Evolutionary conservation across 768 basidiomycete genomes (phyloP).

Genomic region (Coprinopsis cinerea): DNA sequence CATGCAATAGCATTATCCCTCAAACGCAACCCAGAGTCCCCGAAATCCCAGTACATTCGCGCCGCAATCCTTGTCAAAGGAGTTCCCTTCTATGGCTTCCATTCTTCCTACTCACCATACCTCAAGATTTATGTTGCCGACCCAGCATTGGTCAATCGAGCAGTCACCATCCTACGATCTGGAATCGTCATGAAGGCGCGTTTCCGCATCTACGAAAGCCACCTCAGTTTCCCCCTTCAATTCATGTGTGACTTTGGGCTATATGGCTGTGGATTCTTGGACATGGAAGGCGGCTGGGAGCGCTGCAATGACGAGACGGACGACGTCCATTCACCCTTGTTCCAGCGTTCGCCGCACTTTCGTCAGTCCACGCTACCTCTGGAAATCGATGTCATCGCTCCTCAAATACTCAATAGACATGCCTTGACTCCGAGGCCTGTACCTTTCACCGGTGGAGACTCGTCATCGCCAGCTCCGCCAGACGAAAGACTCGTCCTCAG

Average conservation of each 20-base stretch:
- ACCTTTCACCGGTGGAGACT: constrained; percentile 65
- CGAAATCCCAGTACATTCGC: constrained; percentile 58
- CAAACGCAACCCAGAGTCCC: constrained; percentile 60
- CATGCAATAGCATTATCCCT: constrained; percentile 80
- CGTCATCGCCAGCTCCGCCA: constrained; percentile 37
- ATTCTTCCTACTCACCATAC: constrained; percentile 77
- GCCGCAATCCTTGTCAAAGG: constrained; percentile 86
- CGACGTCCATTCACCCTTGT: constrained; percentile 25
- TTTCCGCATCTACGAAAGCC: constrained; percentile 83
- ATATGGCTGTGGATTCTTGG: constrained; percentile 89
- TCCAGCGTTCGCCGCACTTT: constrained; percentile 51
- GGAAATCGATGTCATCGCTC: constrained; percentile 78
- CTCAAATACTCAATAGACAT: constrained; percentile 83
- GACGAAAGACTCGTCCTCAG: constrained; percentile 77
- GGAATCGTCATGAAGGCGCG: constrained; percentile 77
- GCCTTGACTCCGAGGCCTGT: constrained; percentile 55
- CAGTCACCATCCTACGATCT: constrained; percentile 71
- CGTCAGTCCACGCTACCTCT: constrained; percentile 64
- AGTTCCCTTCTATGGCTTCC: constrained; percentile 94
- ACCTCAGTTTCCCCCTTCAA: constrained; percentile 83
- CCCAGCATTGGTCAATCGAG: constrained; percentile 62
- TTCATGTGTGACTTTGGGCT: constrained; percentile 94
- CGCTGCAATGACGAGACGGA: constrained; percentile 38
- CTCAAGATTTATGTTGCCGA: constrained; percentile 79
- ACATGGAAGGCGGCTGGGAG: constrained; percentile 62